Base-by-base conservation (phyloP, 1,284 basidiomycete genomes). In the Schizophyllum commune region DNA sequence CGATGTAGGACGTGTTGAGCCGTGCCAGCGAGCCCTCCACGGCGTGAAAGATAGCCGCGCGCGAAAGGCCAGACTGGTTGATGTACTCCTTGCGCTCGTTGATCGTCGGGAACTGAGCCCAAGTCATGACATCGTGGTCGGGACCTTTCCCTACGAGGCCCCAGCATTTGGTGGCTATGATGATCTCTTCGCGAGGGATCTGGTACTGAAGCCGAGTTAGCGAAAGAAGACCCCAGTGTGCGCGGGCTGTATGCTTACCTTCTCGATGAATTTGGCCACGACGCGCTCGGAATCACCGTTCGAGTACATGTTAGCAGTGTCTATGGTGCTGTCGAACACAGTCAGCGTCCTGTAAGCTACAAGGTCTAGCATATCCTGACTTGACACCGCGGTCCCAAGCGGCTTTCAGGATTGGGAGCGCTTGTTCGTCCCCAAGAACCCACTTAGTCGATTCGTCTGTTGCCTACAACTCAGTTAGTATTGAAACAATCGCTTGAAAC, bases 261-360 rank as follows among this genome's bases (percentile, higher is more conserved):
- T 68, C 61, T 80, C 75, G 63, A 89, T 74, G 56, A 86, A 86
- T 65, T 82, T 80, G 9, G 77, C 84, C 8, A 81, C 65, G 27
- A 81, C 56, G 3, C 69, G 66, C 57, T 81, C 79, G 0, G 79
- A 80, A 60, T 78, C 76, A 6, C 82, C 81, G 58, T 81, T 79
- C 4, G 79, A 81, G 63, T 84, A 84, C 2, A 80, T 70, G 66
- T 87, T 84, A 22, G 85, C 83, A 0, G 86, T 86, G 65, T 83
- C 81, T 62, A 80, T 71, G 17, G 77, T 80, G 53, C 39, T 47
- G 39, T 27, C 5, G 3, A 27, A 27, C 5, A 27, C 27, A 5
- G 27, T 11, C 39, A 47, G 17, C 9, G 17, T 47, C 17, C 39
- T 17, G 8, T 47, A 9, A 47, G 27, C 27, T 27, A 2, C 27